Percentiles rank a stretch among this genome's conserved stretches.
Evolutionary conservation across 2,329 filamentous ascomycete genomes (phyloP).

Genomic region (Aulographum hederae): DNA sequence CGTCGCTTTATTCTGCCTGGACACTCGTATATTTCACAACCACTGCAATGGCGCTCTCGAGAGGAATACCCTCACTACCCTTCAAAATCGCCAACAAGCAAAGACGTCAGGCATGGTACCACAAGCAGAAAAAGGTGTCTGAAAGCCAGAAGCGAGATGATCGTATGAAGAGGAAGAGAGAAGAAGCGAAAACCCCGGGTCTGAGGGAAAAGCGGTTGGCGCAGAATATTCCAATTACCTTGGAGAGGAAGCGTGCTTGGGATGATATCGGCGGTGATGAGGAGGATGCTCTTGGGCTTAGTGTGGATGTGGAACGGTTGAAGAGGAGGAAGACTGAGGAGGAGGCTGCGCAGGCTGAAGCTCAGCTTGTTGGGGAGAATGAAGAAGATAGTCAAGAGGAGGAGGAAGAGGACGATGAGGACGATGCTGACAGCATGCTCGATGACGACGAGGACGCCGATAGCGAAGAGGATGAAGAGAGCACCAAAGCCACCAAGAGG

Average conservation of each 20-base stretch:
- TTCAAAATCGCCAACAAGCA: conserved; percentile 50
- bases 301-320: conserved; percentile 25
- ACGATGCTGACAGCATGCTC: conserved; percentile 63
- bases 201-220: conserved; percentile 55
- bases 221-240: conserved; percentile 60
- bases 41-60: too few species aligned
- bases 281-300: conserved; percentile 23
- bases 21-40: too few species aligned
- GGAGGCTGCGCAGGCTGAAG: conserved; percentile 11
- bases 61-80: too few species aligned
- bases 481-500: conserved; percentile 14
- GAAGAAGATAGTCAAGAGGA: conserved; percentile 7
- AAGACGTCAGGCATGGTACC: conserved; percentile 57
- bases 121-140: conserved; percentile 61
- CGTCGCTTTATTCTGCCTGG: too few species aligned
- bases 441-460: conserved; percentile 28
- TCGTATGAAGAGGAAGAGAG: conserved; percentile 61
- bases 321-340: conserved; percentile 25
- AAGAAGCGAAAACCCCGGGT: conserved; percentile 68
- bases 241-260: conserved; percentile 82
- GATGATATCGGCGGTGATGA: conserved; percentile 43
- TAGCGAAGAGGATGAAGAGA: conserved; percentile 30
- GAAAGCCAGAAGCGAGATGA: conserved; percentile 59
- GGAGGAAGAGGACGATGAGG: conserved; percentile 30
- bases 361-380: conserved; percentile 1